phyloP scores from a whole-genome alignment of 2,329 filamentous ascomycete genomes.

The Apiospora marii region DNA sequence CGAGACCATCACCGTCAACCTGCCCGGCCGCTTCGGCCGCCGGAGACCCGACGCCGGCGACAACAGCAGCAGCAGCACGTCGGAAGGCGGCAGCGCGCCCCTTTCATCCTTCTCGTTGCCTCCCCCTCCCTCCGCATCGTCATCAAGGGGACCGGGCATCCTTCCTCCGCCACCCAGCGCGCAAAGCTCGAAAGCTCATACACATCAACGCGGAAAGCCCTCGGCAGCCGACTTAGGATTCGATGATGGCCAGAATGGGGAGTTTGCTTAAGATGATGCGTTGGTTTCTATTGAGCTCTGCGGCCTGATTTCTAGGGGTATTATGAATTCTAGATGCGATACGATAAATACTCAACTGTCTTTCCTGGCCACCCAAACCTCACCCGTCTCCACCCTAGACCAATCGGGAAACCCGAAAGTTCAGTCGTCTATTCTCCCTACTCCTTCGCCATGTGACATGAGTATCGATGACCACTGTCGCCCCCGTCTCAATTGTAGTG shows the following conservation, averaged over 20 bases:
- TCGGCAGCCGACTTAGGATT: conserved; percentile 76
- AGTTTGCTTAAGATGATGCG: conserved; percentile 67
- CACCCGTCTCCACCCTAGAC: not conserved
- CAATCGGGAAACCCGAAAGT: not conserved
- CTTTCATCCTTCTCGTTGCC: conserved; percentile 74
- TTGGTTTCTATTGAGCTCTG: not conserved
- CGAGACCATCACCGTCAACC: conserved; percentile 85
- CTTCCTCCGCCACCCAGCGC: conserved; percentile 74
- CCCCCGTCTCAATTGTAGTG: conserved; percentile 24
- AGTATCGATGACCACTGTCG: conserved; percentile 25
- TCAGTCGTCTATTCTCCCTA: not conserved
- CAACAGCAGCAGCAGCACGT: conserved; percentile 27
- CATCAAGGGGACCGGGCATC: conserved; percentile 44
- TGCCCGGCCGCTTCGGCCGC: conserved; percentile 66
- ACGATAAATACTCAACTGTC: conserved; percentile 12
- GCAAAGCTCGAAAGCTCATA: conserved; percentile 65
- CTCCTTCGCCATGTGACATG: conserved; percentile 21
- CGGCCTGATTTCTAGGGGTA: not conserved
- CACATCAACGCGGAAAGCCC: conserved; percentile 55
- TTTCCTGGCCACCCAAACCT: not conserved
- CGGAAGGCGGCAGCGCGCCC: conserved; percentile 37
- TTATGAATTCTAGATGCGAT: conserved; percentile 15
- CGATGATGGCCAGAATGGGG: conserved; percentile 88
- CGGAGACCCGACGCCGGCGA: conserved; percentile 50
- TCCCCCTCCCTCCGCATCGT: conserved; percentile 66